phyloP scores from a whole-genome alignment of 208 protist species.

The Trypanosoma melophagium region DNA sequence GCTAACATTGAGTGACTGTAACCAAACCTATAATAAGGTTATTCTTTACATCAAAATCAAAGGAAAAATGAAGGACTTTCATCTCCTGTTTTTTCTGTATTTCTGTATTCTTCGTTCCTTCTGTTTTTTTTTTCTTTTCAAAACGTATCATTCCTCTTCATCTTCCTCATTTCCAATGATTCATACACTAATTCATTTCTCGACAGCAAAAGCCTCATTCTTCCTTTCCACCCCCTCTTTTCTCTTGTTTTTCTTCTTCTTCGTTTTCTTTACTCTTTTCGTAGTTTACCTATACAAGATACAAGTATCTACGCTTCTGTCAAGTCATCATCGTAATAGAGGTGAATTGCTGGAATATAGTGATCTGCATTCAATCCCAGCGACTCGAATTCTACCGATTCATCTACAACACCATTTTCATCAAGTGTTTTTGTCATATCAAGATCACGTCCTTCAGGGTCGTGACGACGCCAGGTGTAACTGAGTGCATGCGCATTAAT shows the following conservation, averaged over 20 bases:
- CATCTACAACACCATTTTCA: slow-evolving; percentile 89
- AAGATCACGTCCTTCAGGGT: slow-evolving; percentile 68
- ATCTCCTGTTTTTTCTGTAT: not conserved
- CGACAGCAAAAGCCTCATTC: not conserved
- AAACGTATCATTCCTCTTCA: not conserved
- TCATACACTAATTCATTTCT: not conserved
- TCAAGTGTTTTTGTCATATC: slow-evolving; percentile 90
- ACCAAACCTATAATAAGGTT: slow-evolving; percentile 4
- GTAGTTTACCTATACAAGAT: no score
- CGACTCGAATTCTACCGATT: slow-evolving; percentile 87
- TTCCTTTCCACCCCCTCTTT: not conserved
- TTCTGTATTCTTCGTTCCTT: not conserved
- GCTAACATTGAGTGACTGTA: not conserved
- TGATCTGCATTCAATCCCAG: slow-evolving; percentile 89
- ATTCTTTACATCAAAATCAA: slow-evolving; percentile 20
- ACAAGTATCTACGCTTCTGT: slow-evolving; percentile 63
- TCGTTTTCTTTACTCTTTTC: not conserved
- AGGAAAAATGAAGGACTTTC: not conserved
- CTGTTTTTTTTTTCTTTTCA: not conserved
- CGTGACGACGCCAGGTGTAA: slow-evolving; percentile 92
- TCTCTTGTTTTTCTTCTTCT: slow-evolving; percentile 4
- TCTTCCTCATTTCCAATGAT: not conserved
- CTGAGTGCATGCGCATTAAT: slow-evolving; percentile 91
- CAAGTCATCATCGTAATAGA: slow-evolving; percentile 94
- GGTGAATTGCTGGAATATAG: slow-evolving; percentile 91